Conservation (phyloP, 257 asterid species). For the Capsicum baccatum region DNA sequence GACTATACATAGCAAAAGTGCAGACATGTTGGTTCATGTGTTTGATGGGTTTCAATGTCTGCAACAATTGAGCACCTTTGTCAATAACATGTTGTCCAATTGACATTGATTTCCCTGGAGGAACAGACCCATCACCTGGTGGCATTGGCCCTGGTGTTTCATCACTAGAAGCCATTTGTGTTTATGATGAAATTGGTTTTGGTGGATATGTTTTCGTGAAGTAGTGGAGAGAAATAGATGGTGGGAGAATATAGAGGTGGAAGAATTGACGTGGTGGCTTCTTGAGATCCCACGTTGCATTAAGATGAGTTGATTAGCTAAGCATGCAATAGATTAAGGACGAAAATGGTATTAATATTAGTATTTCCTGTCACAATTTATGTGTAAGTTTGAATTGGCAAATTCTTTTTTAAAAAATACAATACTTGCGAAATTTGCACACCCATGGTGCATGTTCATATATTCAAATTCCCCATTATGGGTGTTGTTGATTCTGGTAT, state of each 20-base stretch:
- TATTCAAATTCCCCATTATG: too few relatives aligned
- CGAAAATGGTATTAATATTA: too few relatives aligned
- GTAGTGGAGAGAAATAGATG: background rate
- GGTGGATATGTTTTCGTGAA: background rate
- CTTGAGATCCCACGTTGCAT: background rate
- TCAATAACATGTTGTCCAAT: conserved; percentile 57
- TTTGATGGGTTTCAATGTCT: conserved; percentile 71
- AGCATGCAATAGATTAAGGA: background rate
- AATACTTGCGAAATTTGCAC: too few relatives aligned
- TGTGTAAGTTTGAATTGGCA: too few relatives aligned
- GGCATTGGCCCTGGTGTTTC: conserved; percentile 54
- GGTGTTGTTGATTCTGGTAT: too few relatives aligned
- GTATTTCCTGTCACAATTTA: too few relatives aligned
- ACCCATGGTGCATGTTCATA: too few relatives aligned
- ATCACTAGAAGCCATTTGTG: conserved; percentile 63
- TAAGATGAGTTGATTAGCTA: background rate
- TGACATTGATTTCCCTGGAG: conserved; percentile 78
- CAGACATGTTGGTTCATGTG: conserved; percentile 76
- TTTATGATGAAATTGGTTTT: background rate
- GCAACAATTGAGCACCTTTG: conserved; percentile 66
- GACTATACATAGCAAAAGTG: conserved; percentile 82
- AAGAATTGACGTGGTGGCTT: background rate
- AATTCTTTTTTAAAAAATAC: too few relatives aligned
- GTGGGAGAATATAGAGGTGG: background rate
- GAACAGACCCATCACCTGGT: conserved; percentile 62